phyloP scores from a whole-genome alignment of 305 asterid genomes.

The Fraxinus sp. region DNA sequence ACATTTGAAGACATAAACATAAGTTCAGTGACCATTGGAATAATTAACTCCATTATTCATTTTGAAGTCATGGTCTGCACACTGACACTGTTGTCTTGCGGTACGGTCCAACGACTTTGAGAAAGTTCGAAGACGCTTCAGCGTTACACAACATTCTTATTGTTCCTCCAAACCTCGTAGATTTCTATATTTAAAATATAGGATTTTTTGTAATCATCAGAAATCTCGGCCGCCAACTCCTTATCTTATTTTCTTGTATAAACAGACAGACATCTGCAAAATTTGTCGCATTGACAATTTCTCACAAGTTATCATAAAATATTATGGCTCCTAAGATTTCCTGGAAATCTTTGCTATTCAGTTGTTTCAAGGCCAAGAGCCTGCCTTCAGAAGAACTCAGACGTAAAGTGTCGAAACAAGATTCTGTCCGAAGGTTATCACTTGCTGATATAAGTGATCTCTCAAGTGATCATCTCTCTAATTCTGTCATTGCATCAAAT shows the following conservation, averaged over 20 bases:
- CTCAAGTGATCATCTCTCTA: slow-evolving; percentile 48
- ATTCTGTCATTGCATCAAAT: slow-evolving; percentile 41
- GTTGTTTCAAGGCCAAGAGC: not conserved
- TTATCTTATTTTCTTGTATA: not conserved
- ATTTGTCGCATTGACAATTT: not conserved
- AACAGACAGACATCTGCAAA: not conserved
- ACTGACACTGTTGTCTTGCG: not conserved
- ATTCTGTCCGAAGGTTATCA: slow-evolving; percentile 38
- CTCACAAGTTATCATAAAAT: not conserved
- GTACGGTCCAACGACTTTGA: not conserved
- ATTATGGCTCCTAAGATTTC: not conserved
- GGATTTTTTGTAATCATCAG: not conserved
- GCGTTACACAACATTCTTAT: not conserved
- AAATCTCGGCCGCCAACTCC: not conserved
- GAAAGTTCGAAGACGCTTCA: not conserved
- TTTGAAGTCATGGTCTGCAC: not conserved
- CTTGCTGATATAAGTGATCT: slow-evolving; percentile 40
- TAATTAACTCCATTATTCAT: not conserved
- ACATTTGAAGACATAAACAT: too few species aligned
- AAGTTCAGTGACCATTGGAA: too few species aligned
- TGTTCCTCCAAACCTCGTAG: not conserved
- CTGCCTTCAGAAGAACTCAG: not conserved
- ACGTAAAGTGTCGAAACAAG: slow-evolving; percentile 8
- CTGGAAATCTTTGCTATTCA: not conserved
- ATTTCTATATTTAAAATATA: not conserved